Base-by-base conservation (phyloP, 2,329 filamentous ascomycete species). In the Nigrospora osmanthi region DNA sequence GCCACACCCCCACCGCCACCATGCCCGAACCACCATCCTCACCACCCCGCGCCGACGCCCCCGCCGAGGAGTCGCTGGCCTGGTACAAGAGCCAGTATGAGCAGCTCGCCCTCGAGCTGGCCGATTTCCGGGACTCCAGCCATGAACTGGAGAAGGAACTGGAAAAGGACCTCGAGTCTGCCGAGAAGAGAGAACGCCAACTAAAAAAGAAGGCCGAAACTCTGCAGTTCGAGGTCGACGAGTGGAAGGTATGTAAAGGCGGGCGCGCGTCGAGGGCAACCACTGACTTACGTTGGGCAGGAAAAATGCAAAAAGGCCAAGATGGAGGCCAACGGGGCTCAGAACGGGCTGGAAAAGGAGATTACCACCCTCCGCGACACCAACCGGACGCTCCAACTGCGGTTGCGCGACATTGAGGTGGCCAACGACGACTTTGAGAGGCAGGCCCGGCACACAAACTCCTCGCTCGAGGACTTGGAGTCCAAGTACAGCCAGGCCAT, bases 11-110 rank as follows among this genome's bases (percentile, higher is more conserved):
- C 23, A 28, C 23, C 28, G 40, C 44, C 47, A 58, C 38, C 55
- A 81, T 80, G 76, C 69, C 71, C 49, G 80, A 83, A 58, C 72
- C 73, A 54, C 78, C 79, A 6, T 83, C 80, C 6, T 83, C 80
- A 40, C 80, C 80, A 43, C 78, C 78, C 11, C 69, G 68, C 58
- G 75, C 73, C 58, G 65, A 69, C 43, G 65, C 77, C 44, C 74
- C 64, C 44, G 63, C 76, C 41, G 83, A 89, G 60, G 87, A 93
- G 60, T 85, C 90, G 49, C 75, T 98, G 43, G 78, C 84, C 47
- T 96, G 93, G 78, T 98, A 97, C 79, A 98, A 98, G 73, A 70
- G 81, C 44, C 91, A 97, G 65, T 97, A 97, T 70, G 89, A 94
- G 68, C 82, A 89, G 62, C 78, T 98, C 34, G 93, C 96, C 67